Percentiles rank a stretch among this genome's conserved stretches.
phyloP scores from a whole-genome alignment of 306 rosid species.

The Inga leiocalycina region DNA sequence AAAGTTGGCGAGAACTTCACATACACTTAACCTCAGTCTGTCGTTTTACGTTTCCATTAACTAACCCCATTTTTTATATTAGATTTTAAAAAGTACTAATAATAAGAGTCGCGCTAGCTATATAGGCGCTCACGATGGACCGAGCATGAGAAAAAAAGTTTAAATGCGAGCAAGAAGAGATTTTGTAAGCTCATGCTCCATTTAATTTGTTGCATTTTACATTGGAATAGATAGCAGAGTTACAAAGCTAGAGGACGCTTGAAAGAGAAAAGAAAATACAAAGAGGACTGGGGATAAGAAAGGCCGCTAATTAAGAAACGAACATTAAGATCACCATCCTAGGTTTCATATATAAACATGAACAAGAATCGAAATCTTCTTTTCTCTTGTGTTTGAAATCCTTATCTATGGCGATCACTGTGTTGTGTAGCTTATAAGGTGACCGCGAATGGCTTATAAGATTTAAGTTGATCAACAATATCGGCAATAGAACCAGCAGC shows the following conservation, averaged over 20 bases:
- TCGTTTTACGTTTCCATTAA: background rate
- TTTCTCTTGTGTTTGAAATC: slow-evolving; percentile 26
- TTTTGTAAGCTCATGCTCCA: slow-evolving; percentile 20
- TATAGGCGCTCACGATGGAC: background rate
- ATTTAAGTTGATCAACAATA: slow-evolving; percentile 29
- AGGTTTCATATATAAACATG: slow-evolving; percentile 26
- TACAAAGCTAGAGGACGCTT: background rate
- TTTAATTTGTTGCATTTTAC: slow-evolving; percentile 26
- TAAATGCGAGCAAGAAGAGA: background rate
- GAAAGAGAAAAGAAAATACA: background rate
- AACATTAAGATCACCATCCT: slow-evolving; percentile 11
- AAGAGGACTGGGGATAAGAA: background rate
- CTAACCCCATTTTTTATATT: background rate
- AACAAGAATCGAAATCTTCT: slow-evolving; percentile 7
- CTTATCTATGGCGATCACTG: slow-evolving; percentile 18
- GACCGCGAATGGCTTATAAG: slow-evolving; percentile 40
- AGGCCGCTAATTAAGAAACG: background rate
- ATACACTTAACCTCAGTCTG: background rate
- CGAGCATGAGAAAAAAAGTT: background rate
- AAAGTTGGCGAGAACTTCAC: background rate
- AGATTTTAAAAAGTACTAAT: background rate
- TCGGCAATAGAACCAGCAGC: slow-evolving; percentile 48
- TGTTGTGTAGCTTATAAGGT: slow-evolving; percentile 12
- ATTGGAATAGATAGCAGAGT: slow-evolving; percentile 11
- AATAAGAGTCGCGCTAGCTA: background rate